phyloP scores from a whole-genome alignment of 345 rosid species.

The Aurinia saxatilis region DNA sequence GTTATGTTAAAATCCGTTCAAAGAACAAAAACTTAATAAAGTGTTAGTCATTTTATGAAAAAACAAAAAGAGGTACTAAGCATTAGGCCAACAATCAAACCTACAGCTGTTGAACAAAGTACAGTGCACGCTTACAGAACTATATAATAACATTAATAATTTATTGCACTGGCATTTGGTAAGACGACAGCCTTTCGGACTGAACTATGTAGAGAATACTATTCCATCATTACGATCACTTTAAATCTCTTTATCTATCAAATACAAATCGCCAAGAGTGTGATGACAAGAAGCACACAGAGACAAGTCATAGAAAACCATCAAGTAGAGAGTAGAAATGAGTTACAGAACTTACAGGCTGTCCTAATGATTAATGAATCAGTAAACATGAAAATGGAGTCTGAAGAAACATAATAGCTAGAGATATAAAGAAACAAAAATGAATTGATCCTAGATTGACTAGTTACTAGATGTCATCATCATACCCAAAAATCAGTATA shows the following conservation, averaged over 20 bases:
- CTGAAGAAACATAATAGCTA: slow-evolving; percentile 11
- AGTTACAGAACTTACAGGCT: slow-evolving; percentile 13
- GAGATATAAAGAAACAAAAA: slow-evolving; percentile 21
- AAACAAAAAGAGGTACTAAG: no score
- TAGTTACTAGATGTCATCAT: no score
- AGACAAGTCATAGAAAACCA: slow-evolving; percentile 18
- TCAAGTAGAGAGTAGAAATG: slow-evolving; percentile 11
- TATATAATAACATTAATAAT: not conserved
- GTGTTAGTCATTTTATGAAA: no score
- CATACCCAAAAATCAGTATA: no score
- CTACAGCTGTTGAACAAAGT: no score
- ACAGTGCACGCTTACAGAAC: not conserved
- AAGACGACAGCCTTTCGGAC: not conserved
- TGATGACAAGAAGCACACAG: slow-evolving; percentile 17
- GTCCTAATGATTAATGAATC: slow-evolving; percentile 12
- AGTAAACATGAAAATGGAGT: slow-evolving; percentile 13
- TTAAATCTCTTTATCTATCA: no score
- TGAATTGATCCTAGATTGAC: no score
- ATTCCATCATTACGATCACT: no score
- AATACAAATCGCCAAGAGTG: slow-evolving; percentile 21
- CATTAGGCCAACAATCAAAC: no score
- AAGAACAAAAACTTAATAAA: not conserved
- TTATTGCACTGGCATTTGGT: not conserved
- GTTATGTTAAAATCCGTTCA: no score
- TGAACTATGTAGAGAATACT: not conserved